Base-by-base conservation (phyloP, 768 basidiomycete species). In the Amanita fuliginea region DNA sequence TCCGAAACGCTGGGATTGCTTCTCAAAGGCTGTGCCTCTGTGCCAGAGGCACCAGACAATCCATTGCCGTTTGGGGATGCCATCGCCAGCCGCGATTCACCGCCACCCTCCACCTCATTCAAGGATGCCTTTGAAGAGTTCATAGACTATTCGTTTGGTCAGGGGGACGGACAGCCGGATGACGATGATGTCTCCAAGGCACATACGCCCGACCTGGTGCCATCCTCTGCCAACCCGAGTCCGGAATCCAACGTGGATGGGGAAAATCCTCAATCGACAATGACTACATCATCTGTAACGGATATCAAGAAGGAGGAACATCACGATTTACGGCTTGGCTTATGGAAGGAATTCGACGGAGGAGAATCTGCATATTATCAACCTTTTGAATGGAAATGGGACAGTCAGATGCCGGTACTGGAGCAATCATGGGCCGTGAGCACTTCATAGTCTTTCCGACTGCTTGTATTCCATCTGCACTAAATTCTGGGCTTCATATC, bases 1-100 rank as follows among this genome's bases (percentile, higher is more conserved):
- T 74, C 81, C 19, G 76, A 80, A 46, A 77, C 80, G 6, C 59
- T 86, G 53, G 78, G 77, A 34, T 70, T 76, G 62, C 73, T 87
- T 54, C 65, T 86, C 53, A 83, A 82, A 52, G 77, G 76, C 13
- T 76, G 68, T 47, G 65, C 64, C 14, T 50, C 62, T 42, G 55
- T 59, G 5, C 59, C 68, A 16, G 77, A 75, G 41, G 61, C 65
- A 36, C 63, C 65, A 19, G 73, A 74, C n/a, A 56, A 64, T 32
- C 19, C 36, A 7, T 32, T 45, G 16, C 21, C 49, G 22, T 22
- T 42, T 43, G 45, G 30, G 6, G 49, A 50, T 2, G 11, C 41
- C 19, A n/a, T 40, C 21, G 19, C 34, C 4, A 33, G 49, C 24
- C 49, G 41, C 28, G 42, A 50, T 26, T 50, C 49, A 4, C 41